These are phyloP conservation scores for Mortierella claussenii DNA, from an alignment of 192 early-diverging fungal species.

Conservation along the genomic window DNA sequence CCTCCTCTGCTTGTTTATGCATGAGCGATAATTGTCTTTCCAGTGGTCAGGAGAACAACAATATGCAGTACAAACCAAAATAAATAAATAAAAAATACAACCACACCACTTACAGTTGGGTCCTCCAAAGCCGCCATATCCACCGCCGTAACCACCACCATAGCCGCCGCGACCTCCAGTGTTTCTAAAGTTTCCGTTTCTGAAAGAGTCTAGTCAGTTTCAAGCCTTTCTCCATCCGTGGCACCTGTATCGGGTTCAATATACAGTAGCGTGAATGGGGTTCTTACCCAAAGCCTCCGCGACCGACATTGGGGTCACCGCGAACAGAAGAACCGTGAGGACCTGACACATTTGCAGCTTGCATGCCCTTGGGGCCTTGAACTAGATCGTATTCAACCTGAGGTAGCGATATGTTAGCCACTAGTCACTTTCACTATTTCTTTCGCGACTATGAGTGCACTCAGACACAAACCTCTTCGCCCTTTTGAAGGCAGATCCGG, in stretches of 20 bases:
- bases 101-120: conserved; percentile 44
- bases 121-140: conserved; percentile 47
- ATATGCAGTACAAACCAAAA: too few species aligned
- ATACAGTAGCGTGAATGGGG: too few species aligned
- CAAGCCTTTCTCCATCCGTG: background rate
- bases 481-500: too few species aligned
- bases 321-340: conserved; percentile 75
- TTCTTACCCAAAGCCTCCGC: conserved; percentile 40
- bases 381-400: conserved; percentile 78
- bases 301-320: conserved; percentile 75
- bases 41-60: background rate
- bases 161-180: conserved; percentile 49
- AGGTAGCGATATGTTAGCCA: background rate
- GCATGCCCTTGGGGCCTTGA: conserved; percentile 83
- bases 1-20: background rate
- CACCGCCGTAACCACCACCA: conserved; percentile 29
- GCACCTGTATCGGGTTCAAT: too few species aligned
- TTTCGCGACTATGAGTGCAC: too few species aligned
- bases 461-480: conserved; percentile 55
- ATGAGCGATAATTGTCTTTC: background rate
- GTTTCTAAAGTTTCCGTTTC: background rate
- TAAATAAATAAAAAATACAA: too few species aligned
- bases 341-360: conserved; percentile 85
- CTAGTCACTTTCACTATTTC: background rate
- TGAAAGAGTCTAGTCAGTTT: background rate